These are phyloP conservation scores for Syzygium jambos DNA, from an alignment of 345 rosid genomes.

Conservation along the genomic window DNA sequence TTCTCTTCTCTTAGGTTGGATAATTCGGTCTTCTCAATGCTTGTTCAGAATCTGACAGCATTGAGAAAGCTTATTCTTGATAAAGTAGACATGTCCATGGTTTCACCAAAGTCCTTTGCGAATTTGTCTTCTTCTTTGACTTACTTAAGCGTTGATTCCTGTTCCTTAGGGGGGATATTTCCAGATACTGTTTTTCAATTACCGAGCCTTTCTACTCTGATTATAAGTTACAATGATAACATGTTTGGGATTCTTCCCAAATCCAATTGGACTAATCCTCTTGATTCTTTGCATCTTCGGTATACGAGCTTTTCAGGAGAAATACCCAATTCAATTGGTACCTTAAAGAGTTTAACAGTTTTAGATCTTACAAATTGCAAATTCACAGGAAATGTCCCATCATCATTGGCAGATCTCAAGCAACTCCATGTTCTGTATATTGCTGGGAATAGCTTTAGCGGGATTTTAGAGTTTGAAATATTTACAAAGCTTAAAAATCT, in stretches of 20 bases:
- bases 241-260: neutral
- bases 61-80: neutral
- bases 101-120: neutral
- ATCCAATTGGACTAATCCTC: neutral
- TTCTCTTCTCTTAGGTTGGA: no score
- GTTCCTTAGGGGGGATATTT: neutral
- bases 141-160: rapidly evolving
- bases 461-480: no score
- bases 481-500: no score
- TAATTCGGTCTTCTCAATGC: neutral
- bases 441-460: no score
- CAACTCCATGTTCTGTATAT: neutral
- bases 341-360: no score
- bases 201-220: neutral
- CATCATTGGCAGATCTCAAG: rapidly evolving
- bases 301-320: rapidly evolving
- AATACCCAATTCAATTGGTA: neutral
- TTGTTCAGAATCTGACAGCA: neutral
- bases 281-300: neutral
- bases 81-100: neutral
- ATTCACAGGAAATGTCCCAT: neutral
- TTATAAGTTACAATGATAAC: rapidly evolving
- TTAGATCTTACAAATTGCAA: rapidly evolving
- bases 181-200: neutral
- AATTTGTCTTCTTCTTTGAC: neutral